Conservation (phyloP, 2,329 filamentous ascomycete species). For the Arthrobotrys pseudoclavata region DNA sequence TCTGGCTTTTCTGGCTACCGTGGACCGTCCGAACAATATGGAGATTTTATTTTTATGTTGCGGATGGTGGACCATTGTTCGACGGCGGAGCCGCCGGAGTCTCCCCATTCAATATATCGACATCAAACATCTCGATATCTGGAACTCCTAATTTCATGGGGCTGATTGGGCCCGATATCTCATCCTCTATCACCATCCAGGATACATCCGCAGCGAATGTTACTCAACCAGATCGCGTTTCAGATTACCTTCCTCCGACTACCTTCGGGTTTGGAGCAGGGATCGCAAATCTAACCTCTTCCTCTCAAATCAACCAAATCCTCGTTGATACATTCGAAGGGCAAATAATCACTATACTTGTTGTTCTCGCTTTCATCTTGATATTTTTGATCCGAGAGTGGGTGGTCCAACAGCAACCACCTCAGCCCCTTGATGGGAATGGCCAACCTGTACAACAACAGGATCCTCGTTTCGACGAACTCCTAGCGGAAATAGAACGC, state of each 20-base stretch:
- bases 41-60: constrained; percentile 95
- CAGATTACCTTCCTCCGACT: constrained; percentile 49
- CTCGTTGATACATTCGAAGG: constrained; percentile 89
- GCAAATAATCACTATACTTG: constrained; percentile 89
- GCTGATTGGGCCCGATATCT: constrained; percentile 45
- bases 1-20: constrained; percentile 91
- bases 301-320: constrained; percentile 79
- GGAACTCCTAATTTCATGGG: constrained; percentile 38
- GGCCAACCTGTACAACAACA: constrained; percentile 57
- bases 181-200: constrained; percentile 31
- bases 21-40: constrained; percentile 92
- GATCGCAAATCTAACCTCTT: constrained; percentile 73
- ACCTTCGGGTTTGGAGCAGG: constrained; percentile 51
- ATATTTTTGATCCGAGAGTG: constrained; percentile 97
- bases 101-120: constrained; percentile 31
- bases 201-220: constrained; percentile 24
- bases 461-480: constrained; percentile 52
- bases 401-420: constrained; percentile 96
- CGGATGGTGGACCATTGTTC: constrained; percentile 75
- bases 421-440: constrained; percentile 70
- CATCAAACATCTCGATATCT: constrained; percentile 39
- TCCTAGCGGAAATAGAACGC: constrained; percentile 53
- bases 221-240: constrained; percentile 33
- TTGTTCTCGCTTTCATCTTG: constrained; percentile 95
- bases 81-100: constrained; percentile 23